Evolutionary conservation across 2,329 filamentous ascomycete species (phyloP).

Genomic region (Penicillium sp.): DNA sequence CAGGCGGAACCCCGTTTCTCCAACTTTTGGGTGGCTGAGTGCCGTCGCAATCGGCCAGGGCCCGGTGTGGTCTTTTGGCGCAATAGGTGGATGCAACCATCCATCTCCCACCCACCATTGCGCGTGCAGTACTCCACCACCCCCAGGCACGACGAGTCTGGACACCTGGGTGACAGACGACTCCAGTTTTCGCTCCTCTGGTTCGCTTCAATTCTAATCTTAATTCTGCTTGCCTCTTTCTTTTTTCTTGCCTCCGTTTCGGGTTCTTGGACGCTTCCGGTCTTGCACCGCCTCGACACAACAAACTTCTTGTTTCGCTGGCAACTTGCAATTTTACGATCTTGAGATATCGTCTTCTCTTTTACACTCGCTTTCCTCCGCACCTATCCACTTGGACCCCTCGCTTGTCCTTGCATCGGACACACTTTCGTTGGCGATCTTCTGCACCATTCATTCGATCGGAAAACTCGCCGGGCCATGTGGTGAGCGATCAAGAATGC

Average conservation of each 20-base stretch:
- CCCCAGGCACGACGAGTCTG: background rate
- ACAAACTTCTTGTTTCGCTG: background rate
- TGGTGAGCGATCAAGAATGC: background rate
- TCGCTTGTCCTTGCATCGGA: background rate
- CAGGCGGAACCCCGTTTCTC: background rate
- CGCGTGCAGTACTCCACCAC: background rate
- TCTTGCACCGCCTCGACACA: background rate
- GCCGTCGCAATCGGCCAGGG: background rate
- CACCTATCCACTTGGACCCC: background rate
- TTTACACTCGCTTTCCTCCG: background rate
- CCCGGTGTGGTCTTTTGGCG: background rate
- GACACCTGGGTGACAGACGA: background rate
- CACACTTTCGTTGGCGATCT: background rate
- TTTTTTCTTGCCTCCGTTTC: background rate
- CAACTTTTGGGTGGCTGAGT: background rate
- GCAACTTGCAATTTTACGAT: background rate
- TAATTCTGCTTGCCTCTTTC: background rate
- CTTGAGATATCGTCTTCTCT: background rate
- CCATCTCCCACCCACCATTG: background rate
- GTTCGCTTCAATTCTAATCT: background rate
- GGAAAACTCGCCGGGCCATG: background rate
- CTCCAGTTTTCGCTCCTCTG: background rate
- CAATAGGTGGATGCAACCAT: background rate
- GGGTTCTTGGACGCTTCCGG: conserved; percentile 7
- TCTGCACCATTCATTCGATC: background rate